Evolutionary conservation across 2,329 filamentous ascomycete species (phyloP), one percentile per base, ranked within the genome.

Genomic region (Epichloe typhina): DNA sequence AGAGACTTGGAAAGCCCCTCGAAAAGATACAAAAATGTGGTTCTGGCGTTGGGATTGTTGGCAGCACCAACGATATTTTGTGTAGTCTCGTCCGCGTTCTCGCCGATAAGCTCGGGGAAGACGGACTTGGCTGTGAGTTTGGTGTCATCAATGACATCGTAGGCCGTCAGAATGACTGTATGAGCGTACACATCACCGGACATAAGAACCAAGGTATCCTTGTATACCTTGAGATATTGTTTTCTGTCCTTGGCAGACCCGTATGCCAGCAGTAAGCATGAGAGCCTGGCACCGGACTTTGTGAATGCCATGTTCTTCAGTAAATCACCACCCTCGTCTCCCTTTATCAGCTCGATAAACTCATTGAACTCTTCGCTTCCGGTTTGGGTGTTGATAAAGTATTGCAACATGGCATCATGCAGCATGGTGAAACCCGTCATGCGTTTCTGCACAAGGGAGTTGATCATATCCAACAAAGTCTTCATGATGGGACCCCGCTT

Each of bases 391-490:
- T 86, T 91, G 49, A 88, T 71, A 69, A 91, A 96, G 69, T 96
- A 98, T 65, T 98, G 91, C 53, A 96, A 74, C 90, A 98, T 95
- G 47, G 93, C 93, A 62, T 97, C 93, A 67, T 98, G 94, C 19
- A 98, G 79, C 78, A 98, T 94, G 2, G 91, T 97, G 69, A 98
- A 97, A 9, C 88, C 91, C 1, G 88, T 94, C 70, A 93, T 83
- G 70, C 93, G 93, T 79, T 98, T 98, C 69, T 98, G 90, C 46
- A 97, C 79, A 41, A 98, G 78, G 55, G 85, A 82, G 68, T 96
- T 95, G 73, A 95, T 93, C 70, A 95, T 79, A 58, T 88, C 85
- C 56, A 84, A 77, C 50, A 97, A 74, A 62, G 86, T 86, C 64
- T 84, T 84, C 83, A 97, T 86, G 57, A 96, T 90, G 0, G 88